These are phyloP conservation scores for Puccinia polysora DNA, from an alignment of 1,284 basidiomycete genomes.

Conservation along the genomic window DNA sequence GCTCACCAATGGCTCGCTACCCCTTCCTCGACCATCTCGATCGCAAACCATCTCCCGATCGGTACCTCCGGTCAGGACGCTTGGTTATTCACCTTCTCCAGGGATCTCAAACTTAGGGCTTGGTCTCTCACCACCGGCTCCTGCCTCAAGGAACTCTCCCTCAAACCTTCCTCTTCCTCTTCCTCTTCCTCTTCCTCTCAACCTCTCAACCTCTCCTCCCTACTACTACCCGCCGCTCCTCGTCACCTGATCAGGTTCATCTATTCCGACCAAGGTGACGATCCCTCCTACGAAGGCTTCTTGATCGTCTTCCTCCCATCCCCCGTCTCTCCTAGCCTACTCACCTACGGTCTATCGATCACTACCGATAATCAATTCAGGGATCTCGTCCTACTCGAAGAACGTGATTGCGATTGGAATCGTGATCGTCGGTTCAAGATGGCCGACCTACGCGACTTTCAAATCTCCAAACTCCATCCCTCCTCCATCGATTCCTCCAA, in stretches of 20 bases:
- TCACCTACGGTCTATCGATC: constrained; percentile 39
- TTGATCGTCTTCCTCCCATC: constrained; percentile 34
- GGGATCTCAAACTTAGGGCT: constrained; percentile 73
- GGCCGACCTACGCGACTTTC: constrained; percentile 35
- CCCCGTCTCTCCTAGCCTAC: constrained; percentile 24
- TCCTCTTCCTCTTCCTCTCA: not conserved
- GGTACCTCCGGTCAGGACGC: constrained; percentile 49
- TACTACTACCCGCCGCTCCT: constrained; percentile 37
- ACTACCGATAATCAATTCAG: constrained; percentile 26
- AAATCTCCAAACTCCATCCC: constrained; percentile 32
- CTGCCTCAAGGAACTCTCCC: constrained; percentile 49
- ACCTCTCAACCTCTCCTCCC: not conserved
- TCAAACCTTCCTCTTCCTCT: not conserved
- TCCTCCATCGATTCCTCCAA: not conserved
- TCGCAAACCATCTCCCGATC: constrained; percentile 16
- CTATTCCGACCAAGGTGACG: constrained; percentile 39
- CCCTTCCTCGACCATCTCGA: constrained; percentile 28
- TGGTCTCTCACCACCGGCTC: constrained; percentile 60
- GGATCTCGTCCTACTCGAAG: constrained; percentile 33
- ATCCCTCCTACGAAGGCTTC: constrained; percentile 42
- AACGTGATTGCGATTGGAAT: constrained; percentile 26
- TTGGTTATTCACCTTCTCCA: constrained; percentile 76
- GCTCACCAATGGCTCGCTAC: constrained; percentile 43
- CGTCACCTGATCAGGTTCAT: constrained; percentile 30
- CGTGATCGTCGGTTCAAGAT: not conserved